Conservation (phyloP, 1,284 basidiomycete genomes). For the Tylopilus sp. region DNA sequence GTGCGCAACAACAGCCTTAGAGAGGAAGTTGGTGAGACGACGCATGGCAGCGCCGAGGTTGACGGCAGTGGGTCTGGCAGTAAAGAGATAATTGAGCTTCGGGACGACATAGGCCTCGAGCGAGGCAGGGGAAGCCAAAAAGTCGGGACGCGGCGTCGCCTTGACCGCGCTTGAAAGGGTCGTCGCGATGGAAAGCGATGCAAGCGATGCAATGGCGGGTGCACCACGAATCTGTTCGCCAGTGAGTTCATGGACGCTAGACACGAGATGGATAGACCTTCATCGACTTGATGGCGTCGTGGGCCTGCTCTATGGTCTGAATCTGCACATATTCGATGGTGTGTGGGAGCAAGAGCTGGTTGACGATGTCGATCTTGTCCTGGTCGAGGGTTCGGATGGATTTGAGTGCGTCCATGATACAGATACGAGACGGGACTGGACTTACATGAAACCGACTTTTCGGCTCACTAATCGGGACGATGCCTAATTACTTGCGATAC, state of each 20-base stretch:
- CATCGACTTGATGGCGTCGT: conserved; percentile 92
- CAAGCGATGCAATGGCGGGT: conserved; percentile 90
- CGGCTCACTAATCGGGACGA: no score
- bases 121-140: conserved; percentile 44
- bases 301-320: conserved; percentile 71
- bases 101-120: conserved; percentile 53
- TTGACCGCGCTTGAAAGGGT: conserved; percentile 50
- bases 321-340: conserved; percentile 71
- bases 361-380: conserved; percentile 75
- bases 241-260: background rate
- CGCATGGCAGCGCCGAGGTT: conserved; percentile 84
- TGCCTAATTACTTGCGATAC: no score
- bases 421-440: background rate
- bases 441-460: background rate
- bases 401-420: conserved; percentile 36
- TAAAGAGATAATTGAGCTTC: conserved; percentile 70
- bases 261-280: conserved; percentile 47
- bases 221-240: conserved; percentile 75
- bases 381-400: conserved; percentile 61
- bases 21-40: conserved; percentile 55
- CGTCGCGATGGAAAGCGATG: conserved; percentile 73
- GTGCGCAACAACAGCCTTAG: conserved; percentile 14
- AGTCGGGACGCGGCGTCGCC: conserved; percentile 43
- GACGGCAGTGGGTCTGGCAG: conserved; percentile 90
- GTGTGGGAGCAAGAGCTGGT: conserved; percentile 84